A percentile compares a stretch with the other conserved stretches of the same genome.
phyloP scores from a whole-genome alignment of 306 rosid genomes.

The Cicer chorassanicum region DNA sequence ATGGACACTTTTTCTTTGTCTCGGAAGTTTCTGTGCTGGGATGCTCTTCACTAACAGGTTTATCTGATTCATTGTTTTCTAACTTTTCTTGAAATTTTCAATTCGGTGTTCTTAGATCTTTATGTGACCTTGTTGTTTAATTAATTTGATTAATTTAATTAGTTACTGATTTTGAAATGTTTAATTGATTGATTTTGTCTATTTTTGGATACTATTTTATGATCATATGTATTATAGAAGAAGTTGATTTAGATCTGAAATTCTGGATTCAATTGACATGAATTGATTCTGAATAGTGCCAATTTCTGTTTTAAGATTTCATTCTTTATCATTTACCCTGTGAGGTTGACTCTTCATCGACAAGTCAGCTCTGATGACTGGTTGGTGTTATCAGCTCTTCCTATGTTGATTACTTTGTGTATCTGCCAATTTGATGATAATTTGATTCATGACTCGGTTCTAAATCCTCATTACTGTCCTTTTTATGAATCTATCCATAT shows the following conservation, averaged over 20 bases:
- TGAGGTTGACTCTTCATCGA: constrained; percentile 14
- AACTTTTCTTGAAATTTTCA: neutral
- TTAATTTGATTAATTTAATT: neutral
- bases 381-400: constrained; percentile 1
- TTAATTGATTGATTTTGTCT: constrained; percentile 23
- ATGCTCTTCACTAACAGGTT: constrained; percentile 94
- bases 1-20: constrained; percentile 85
- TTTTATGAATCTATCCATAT: constrained; percentile 19
- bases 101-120: constrained; percentile 39
- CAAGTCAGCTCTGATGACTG: constrained; percentile 42
- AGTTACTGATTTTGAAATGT: constrained; percentile 5
- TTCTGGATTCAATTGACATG: constrained; percentile 25
- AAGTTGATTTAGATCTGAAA: constrained; percentile 51
- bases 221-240: neutral
- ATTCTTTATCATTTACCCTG: neutral
- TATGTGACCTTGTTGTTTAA: neutral
- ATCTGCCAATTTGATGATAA: constrained; percentile 14
- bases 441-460: constrained; percentile 28
- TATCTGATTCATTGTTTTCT: constrained; percentile 26
- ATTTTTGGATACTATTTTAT: neutral
- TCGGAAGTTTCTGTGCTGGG: constrained; percentile 89
- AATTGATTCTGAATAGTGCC: constrained; percentile 10
- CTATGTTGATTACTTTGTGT: neutral
- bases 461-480: constrained; percentile 4
- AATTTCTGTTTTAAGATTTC: constrained; percentile 35